A percentile compares a stretch with the other conserved stretches of the same genome.
phyloP scores from a whole-genome alignment of 2,329 filamentous ascomycete species.

The Claviceps maximensis region DNA sequence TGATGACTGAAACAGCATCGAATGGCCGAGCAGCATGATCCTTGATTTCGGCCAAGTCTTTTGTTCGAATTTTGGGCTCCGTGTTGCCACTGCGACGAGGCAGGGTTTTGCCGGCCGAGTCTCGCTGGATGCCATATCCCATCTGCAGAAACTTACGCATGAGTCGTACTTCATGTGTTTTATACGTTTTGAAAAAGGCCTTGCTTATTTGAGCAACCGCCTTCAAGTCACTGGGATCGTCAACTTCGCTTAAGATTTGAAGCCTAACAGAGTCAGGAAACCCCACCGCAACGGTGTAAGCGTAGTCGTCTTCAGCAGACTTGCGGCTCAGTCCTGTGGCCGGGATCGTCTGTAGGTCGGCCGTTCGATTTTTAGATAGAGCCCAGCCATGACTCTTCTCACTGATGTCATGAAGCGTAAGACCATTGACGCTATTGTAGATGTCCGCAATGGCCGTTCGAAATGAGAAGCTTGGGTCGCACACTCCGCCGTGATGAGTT shows the following conservation, averaged over 20 bases:
- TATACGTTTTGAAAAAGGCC: constrained; percentile 31
- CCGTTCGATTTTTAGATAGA: constrained; percentile 25
- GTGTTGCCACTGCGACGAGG: constrained; percentile 10
- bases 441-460: constrained; percentile 35
- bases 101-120: not conserved
- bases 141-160: constrained; percentile 23
- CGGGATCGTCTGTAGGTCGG: constrained; percentile 22
- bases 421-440: constrained; percentile 34
- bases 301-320: constrained; percentile 14
- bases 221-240: constrained; percentile 28
- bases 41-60: constrained; percentile 18
- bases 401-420: constrained; percentile 36
- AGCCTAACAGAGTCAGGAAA: constrained; percentile 25
- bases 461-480: constrained; percentile 36
- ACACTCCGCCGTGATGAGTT: constrained; percentile 28
- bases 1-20: not conserved
- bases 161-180: constrained; percentile 28
- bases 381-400: constrained; percentile 37
- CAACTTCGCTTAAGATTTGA: constrained; percentile 26
- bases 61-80: constrained; percentile 22
- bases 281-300: constrained; percentile 19
- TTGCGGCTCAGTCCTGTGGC: constrained; percentile 18
- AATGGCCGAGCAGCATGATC: constrained; percentile 5
- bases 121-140: constrained; percentile 9
- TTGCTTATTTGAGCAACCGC: constrained; percentile 28